phyloP scores from a whole-genome alignment of 2,329 filamentous ascomycete genomes.

The Colletotrichum liaoningense region DNA sequence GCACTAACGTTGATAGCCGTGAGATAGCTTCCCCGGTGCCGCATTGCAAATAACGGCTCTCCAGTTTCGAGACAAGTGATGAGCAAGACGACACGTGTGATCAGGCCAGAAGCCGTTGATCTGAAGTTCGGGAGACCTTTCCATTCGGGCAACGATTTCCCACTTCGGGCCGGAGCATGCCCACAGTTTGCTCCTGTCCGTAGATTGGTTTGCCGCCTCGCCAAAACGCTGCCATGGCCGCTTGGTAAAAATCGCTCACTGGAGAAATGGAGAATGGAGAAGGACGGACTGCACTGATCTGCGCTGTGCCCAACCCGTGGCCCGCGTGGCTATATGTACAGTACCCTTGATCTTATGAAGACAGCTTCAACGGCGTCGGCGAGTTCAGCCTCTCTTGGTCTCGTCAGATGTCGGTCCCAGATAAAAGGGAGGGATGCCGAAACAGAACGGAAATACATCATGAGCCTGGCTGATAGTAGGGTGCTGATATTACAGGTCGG shows the following conservation, averaged over 20 bases:
- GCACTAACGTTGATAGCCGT: neutral
- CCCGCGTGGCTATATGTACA: neutral
- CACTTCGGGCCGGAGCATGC: constrained; percentile 9
- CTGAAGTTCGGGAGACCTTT: constrained; percentile 4
- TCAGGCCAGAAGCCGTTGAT: constrained; percentile 3
- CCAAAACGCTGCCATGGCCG: neutral
- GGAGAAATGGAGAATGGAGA: neutral
- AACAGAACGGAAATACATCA: neutral
- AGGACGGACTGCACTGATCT: neutral
- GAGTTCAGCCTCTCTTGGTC: neutral
- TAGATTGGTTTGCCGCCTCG: neutral
- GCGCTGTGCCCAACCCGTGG: neutral
- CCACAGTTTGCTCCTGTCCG: constrained; percentile 7
- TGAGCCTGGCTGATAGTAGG: too few species aligned
- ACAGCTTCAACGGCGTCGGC: neutral
- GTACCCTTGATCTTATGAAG: neutral
- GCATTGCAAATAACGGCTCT: neutral
- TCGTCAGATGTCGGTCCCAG: neutral
- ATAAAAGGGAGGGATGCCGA: neutral
- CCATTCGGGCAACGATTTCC: constrained; percentile 19
- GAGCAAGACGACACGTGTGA: neutral
- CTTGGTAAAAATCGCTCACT: constrained; percentile 24
- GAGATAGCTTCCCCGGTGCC: neutral
- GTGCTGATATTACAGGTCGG: too few species aligned
- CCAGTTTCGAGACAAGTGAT: neutral